Conservation (phyloP, 2,329 filamentous ascomycete species). For the Aspergillus alliaceus region DNA sequence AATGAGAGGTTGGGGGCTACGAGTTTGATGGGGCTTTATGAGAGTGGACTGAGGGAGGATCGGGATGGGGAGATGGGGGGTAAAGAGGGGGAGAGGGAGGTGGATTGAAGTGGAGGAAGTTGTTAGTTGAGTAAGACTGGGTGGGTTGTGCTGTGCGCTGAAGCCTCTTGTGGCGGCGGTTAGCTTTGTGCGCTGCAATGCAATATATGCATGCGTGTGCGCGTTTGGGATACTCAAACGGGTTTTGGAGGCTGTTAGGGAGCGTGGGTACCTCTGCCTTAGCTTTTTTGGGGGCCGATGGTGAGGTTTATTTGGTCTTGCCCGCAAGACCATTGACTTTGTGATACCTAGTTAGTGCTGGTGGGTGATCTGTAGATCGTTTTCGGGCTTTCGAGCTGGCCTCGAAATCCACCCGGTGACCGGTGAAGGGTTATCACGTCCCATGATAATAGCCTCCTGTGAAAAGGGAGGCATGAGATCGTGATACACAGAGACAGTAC, state of each 20-base stretch:
- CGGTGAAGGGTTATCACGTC: too few species aligned
- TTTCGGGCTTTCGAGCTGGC: not conserved
- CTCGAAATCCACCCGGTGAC: not conserved
- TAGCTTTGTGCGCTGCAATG: not conserved
- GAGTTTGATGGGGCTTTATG: slow-evolving; percentile 23
- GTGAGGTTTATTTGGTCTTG: too few species aligned
- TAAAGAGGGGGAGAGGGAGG: not conserved
- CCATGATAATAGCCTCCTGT: too few species aligned
- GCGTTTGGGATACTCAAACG: too few species aligned
- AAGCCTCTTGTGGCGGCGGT: not conserved
- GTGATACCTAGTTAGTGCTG: not conserved
- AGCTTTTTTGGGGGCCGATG: too few species aligned
- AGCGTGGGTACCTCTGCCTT: too few species aligned
- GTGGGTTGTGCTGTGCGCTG: not conserved
- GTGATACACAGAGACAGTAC: not conserved
- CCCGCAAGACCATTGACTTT: not conserved
- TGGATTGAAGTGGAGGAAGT: not conserved
- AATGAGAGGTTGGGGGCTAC: slow-evolving; percentile 25
- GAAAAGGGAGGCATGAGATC: not conserved
- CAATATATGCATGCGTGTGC: not conserved
- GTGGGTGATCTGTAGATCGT: not conserved
- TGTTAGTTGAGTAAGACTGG: not conserved
- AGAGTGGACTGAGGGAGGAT: not conserved
- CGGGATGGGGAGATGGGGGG: not conserved
- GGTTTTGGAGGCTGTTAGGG: too few species aligned